Evolutionary conservation across 2,329 filamentous ascomycete species (phyloP).

Genomic region (Nannizziopsis barbatae): DNA sequence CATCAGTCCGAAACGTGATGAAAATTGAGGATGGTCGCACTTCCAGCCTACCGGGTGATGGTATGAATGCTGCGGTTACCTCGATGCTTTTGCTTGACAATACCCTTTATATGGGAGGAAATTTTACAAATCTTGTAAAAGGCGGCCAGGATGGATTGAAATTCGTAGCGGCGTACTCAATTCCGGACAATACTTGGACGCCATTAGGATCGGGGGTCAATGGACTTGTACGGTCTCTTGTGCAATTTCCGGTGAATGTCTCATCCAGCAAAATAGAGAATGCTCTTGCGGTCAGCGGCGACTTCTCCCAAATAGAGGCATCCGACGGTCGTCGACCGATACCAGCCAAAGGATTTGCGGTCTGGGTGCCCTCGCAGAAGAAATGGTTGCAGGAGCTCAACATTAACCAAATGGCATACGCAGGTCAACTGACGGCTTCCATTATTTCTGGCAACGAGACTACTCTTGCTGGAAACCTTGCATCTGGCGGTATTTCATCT

Average conservation of each 20-base stretch:
- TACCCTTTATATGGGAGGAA: conserved; percentile 68
- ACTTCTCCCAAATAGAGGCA: conserved; percentile 58
- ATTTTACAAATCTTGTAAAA: conserved; percentile 63
- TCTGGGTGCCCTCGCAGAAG: conserved; percentile 76
- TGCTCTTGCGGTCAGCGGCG: conserved; percentile 68
- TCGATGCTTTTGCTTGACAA: conserved; percentile 57
- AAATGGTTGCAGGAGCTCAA: conserved; percentile 82
- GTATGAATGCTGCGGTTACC: conserved; percentile 68
- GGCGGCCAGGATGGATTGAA: conserved; percentile 54
- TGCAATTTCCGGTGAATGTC: conserved; percentile 68
- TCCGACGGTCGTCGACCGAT: conserved; percentile 47
- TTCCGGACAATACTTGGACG: conserved; percentile 56
- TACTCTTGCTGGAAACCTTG: conserved; percentile 73
- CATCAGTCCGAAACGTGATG: conserved; percentile 62
- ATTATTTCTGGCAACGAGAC: conserved; percentile 48
- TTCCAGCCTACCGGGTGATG: conserved; percentile 53
- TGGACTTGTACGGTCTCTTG: conserved; percentile 62
- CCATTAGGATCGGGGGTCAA: conserved; percentile 77
- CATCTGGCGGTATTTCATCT: conserved; percentile 60
- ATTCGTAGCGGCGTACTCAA: conserved; percentile 67
- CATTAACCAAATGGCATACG: conserved; percentile 52
- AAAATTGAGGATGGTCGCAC: conserved; percentile 55
- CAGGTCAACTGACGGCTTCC: conserved; percentile 60
- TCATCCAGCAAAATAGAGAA: conserved; percentile 56
- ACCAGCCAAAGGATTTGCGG: conserved; percentile 62